Conservation (phyloP, 2,329 filamentous ascomycete genomes). For the Fusarium incarnatum region DNA sequence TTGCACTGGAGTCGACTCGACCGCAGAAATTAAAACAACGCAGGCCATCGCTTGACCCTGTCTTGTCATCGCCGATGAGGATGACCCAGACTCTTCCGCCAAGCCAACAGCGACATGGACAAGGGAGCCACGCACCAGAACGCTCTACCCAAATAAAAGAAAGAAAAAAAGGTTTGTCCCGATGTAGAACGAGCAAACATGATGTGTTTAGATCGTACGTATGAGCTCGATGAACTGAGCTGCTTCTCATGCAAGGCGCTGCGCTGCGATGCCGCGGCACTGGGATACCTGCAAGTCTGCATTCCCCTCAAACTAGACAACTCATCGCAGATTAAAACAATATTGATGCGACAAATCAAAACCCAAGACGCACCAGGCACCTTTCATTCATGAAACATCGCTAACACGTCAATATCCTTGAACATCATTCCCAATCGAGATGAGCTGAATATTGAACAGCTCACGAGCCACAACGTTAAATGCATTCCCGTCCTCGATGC, state of each 20-base stretch:
- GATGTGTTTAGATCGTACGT: conserved; percentile 8
- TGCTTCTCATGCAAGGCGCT: not conserved
- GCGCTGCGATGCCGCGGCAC: not conserved
- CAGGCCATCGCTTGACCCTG: not conserved
- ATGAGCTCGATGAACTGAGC: conserved; percentile 12
- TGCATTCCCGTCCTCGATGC: conserved; percentile 18
- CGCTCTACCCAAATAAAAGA: not conserved
- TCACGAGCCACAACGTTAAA: conserved; percentile 41
- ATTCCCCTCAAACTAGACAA: conserved; percentile 22
- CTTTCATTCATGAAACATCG: conserved; percentile 31
- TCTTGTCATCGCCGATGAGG: conserved; percentile 34
- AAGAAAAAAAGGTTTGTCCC: not conserved
- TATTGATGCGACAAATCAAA: conserved; percentile 27
- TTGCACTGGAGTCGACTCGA: not conserved
- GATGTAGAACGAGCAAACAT: conserved; percentile 12
- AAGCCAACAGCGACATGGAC: conserved; percentile 20
- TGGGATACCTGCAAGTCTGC: conserved; percentile 1
- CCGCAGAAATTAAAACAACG: not conserved
- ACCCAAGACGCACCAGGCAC: not conserved
- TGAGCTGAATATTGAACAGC: conserved; percentile 25
- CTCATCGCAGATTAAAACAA: conserved; percentile 34
- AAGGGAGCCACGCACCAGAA: not conserved
- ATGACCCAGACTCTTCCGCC: conserved; percentile 29
- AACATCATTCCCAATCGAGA: conserved; percentile 28
- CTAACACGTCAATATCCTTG: conserved; percentile 23